Evolutionary conservation across 257 asterid genomes (phyloP), one percentile per base, ranked within the genome.

Genomic region (Cordia subcordata): DNA sequence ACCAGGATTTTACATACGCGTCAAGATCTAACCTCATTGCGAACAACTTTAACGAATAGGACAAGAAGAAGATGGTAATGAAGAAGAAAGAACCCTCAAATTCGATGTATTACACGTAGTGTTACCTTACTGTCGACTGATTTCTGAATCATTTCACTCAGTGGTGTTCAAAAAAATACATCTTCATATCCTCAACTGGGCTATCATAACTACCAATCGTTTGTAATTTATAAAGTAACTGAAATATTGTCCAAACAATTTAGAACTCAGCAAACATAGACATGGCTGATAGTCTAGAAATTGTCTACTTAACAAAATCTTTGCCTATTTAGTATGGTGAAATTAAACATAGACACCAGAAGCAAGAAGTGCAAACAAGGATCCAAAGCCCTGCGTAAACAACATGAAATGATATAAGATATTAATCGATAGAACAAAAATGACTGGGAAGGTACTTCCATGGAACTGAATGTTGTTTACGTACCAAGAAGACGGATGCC

Each of bases 401-500:
- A 53, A 68, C 38, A 60, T 3, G 15, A 42, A 42, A 42, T 11
- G 10, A 8, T 42, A 1, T 42, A 42, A 42, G 15, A 42, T 42
- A 42, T 42, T 42, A 42, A 42, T 42, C 47, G 10, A 58, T 13
- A 44, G 62, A n/a, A 62, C 44, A 45, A 38, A 23, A 40, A 49
- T 47, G 20, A 10, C 5, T 50, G 46, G 14, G 1, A 12, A 13
- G 39, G 32, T 32, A 16, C 18, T 15, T 8, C 10, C 10, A 42
- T 20, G 39, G 15, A 49, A 8, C 22, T 27, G 13, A 19, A 5
- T 17, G 14, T 10, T 18, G 15, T 10, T 45, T 35, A 46, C 65
- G 0, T 85, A 91, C 98, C 93, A 91, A 72, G 88, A 91, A 91
- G 71, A 91, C 80, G 17, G 98, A 91, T 56, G 96, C 96, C 57